These are phyloP conservation scores for Clathrus columnatus DNA, from an alignment of 768 basidiomycete genomes.

Conservation along the genomic window DNA sequence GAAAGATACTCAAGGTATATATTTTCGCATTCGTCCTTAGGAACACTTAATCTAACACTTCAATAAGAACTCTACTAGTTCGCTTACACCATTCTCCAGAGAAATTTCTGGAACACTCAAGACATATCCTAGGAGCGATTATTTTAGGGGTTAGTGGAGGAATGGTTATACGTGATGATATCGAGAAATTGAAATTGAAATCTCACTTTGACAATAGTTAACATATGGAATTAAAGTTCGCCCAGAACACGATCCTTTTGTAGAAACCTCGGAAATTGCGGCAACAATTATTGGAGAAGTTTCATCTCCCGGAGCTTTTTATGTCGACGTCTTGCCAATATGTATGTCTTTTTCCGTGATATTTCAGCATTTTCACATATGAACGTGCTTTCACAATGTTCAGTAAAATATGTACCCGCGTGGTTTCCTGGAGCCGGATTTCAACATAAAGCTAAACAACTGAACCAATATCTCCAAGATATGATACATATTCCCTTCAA, in stretches of 20 bases:
- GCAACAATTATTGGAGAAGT: neutral
- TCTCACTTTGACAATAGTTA: neutral
- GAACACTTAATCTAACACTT: neutral
- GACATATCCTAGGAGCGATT: neutral
- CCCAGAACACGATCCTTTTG: neutral
- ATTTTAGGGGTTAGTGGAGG: constrained; percentile 1
- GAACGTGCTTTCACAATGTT: too few species aligned
- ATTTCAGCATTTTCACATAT: too few species aligned
- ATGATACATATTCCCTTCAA: constrained; percentile 17
- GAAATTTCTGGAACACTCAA: constrained; percentile 20
- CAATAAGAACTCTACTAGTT: constrained; percentile 33
- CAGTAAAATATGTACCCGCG: constrained; percentile 17
- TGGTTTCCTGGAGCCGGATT: constrained; percentile 21
- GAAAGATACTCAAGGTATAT: constrained; percentile 17
- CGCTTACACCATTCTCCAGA: constrained; percentile 35
- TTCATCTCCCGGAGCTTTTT: constrained; percentile 1
- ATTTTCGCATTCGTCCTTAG: neutral
- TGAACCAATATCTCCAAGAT: constrained; percentile 15
- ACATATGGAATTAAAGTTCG: neutral
- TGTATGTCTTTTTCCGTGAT: neutral
- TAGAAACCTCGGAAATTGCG: neutral
- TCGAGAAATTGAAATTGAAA: neutral
- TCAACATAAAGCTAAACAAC: constrained; percentile 15
- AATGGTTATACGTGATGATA: neutral
- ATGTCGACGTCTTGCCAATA: constrained; percentile 1